Evolutionary conservation across 306 rosid genomes (phyloP).

Genomic region (Lathyrus oleraceus): DNA sequence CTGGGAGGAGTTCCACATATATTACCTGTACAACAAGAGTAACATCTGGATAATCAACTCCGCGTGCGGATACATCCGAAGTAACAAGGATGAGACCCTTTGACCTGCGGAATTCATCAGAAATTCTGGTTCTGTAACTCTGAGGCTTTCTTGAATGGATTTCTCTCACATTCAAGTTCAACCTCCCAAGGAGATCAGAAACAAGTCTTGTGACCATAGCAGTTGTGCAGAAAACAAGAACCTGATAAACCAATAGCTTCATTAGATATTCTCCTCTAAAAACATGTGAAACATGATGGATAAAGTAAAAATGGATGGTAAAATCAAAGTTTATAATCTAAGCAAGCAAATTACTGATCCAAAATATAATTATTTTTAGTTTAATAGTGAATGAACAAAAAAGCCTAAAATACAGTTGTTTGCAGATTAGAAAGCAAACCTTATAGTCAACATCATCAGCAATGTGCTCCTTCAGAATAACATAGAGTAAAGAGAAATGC

Average conservation of each 20-base stretch:
- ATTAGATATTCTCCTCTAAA: constrained; percentile 34
- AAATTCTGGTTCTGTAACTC: constrained; percentile 84
- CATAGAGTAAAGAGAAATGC: constrained; percentile 68
- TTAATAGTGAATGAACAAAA: background rate
- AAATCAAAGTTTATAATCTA: constrained; percentile 3
- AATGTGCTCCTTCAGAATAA: constrained; percentile 80
- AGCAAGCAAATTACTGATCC: constrained; percentile 10
- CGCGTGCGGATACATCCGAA: constrained; percentile 97
- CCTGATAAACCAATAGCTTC: constrained; percentile 52
- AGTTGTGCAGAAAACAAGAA: constrained; percentile 97
- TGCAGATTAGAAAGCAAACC: constrained; percentile 50
- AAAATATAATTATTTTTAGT: background rate
- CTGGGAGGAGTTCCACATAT: constrained; percentile 19
- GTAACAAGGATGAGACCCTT: constrained; percentile 90
- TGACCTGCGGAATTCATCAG: constrained; percentile 93
- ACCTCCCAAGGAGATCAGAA: constrained; percentile 79
- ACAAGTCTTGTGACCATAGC: constrained; percentile 93
- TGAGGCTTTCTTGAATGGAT: constrained; percentile 95
- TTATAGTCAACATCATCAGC: constrained; percentile 88
- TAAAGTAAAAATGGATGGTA: background rate
- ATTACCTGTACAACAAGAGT: constrained; percentile 86
- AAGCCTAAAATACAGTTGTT: constrained; percentile 10
- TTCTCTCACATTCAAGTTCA: constrained; percentile 92
- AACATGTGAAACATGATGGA: background rate
- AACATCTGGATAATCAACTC: constrained; percentile 97